phyloP scores from a whole-genome alignment of 345 rosid genomes.

The Anastatica hierochuntica region DNA sequence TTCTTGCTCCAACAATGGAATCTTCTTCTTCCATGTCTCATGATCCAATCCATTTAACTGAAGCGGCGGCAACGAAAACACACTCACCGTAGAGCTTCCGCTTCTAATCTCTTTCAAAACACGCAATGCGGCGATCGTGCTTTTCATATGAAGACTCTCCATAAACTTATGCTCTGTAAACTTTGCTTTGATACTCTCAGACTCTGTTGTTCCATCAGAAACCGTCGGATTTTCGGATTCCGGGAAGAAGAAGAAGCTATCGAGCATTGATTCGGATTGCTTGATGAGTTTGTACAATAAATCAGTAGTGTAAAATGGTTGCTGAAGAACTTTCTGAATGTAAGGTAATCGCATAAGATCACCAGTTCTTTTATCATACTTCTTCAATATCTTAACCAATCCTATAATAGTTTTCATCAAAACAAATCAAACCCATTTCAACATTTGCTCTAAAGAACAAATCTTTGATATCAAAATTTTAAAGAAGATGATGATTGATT shows the following conservation, averaged over 20 bases:
- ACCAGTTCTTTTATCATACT: conserved; percentile 92
- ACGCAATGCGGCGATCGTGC: conserved; percentile 66
- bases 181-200: conserved; percentile 29
- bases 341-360: conserved; percentile 83
- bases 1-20: conserved; percentile 65
- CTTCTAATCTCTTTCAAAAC: conserved; percentile 73
- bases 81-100: conserved; percentile 75
- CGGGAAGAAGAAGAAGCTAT: conserved; percentile 54
- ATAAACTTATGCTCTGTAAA: conserved; percentile 50
- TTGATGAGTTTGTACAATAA: conserved; percentile 77
- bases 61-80: conserved; percentile 77
- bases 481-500: too few species aligned
- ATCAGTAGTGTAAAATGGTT: conserved; percentile 92
- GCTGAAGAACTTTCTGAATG: conserved; percentile 81
- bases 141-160: conserved; percentile 78
- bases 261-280: conserved; percentile 77
- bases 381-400: conserved; percentile 84
- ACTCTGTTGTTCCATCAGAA: conserved; percentile 8
- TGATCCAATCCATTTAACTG: conserved; percentile 34
- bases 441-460: not conserved
- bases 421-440: not conserved
- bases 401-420: conserved; percentile 33
- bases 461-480: too few species aligned
- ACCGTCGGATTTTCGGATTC: not conserved
- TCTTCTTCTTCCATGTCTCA: conserved; percentile 64